phyloP scores from a whole-genome alignment of 2,329 filamentous ascomycete genomes.

The Orbilia javanica region DNA sequence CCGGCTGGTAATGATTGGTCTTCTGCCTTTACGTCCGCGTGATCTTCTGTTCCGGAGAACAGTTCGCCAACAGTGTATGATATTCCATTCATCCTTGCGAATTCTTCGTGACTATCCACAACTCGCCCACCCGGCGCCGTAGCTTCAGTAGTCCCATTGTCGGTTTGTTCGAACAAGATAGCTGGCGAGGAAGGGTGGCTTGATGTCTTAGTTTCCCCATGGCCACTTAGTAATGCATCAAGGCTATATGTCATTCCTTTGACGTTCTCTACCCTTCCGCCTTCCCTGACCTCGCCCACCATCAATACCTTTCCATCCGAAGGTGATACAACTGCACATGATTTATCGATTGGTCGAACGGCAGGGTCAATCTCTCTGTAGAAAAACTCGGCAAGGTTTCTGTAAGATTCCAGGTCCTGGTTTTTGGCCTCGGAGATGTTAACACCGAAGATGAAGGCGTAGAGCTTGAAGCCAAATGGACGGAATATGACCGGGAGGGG shows the following conservation, averaged over 20 bases:
- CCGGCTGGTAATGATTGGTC: conserved; percentile 39
- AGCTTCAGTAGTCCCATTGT: conserved; percentile 63
- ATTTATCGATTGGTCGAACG: conserved; percentile 83
- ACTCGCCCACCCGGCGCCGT: conserved; percentile 71
- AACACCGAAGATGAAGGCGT: conserved; percentile 91
- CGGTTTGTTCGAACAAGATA: conserved; percentile 63
- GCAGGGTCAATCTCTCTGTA: conserved; percentile 94
- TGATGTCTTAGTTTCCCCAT: conserved; percentile 68
- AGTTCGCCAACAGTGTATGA: conserved; percentile 91
- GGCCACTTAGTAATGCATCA: conserved; percentile 82
- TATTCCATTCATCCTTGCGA: conserved; percentile 93
- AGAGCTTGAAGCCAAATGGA: conserved; percentile 89
- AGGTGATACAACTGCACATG: conserved; percentile 84
- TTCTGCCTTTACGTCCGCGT: conserved; percentile 13
- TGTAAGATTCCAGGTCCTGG: conserved; percentile 86
- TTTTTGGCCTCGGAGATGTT: conserved; percentile 88
- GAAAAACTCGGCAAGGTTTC: conserved; percentile 96
- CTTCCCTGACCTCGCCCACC: conserved; percentile 84
- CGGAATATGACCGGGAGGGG: conserved; percentile 88
- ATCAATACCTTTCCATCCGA: conserved; percentile 92
- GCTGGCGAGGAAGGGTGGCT: conserved; percentile 63
- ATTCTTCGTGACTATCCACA: conserved; percentile 87
- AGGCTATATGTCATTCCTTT: conserved; percentile 98
- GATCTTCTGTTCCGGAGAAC: conserved; percentile 75
- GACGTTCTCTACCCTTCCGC: conserved; percentile 96